Evolutionary conservation across 73 alveolate genomes (phyloP).

Genomic region (Uronychia binucleata): DNA sequence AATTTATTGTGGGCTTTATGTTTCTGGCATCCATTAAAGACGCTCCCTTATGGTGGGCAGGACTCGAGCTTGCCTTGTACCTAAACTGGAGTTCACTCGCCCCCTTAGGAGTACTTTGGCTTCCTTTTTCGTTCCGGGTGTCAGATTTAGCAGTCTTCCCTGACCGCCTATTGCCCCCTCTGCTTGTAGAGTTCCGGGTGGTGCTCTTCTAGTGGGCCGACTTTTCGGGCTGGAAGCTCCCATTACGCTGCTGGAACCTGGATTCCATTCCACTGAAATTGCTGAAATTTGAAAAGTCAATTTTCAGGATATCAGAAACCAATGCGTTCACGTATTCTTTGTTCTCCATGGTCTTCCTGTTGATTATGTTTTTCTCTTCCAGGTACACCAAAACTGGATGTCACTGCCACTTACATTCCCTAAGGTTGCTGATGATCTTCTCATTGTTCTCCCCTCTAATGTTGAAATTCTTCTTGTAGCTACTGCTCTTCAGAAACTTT

Average conservation of each 20-base stretch:
- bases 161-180: background rate
- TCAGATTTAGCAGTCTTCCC: background rate
- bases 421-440: background rate
- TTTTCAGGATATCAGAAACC: slow-evolving; percentile 39
- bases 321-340: slow-evolving; percentile 45
- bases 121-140: background rate
- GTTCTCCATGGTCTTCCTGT: background rate
- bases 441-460: background rate
- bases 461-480: background rate
- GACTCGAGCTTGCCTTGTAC: background rate
- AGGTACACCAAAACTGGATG: slow-evolving; percentile 6
- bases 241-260: background rate
- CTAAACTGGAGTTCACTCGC: background rate
- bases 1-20: slow-evolving; percentile 36
- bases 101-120: background rate
- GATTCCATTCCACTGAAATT: background rate
- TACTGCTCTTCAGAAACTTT: background rate
- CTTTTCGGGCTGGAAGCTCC: background rate
- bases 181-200: background rate
- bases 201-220: background rate
- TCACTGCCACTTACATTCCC: background rate
- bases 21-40: background rate
- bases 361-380: slow-evolving; percentile 59
- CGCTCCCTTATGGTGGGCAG: background rate
- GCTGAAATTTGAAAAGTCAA: slow-evolving; percentile 36